A percentile compares a stretch with the other conserved stretches of the same genome.
Evolutionary conservation across 805 yeast genomes (phyloP).

Genomic region (Candida nonsorbophila): DNA sequence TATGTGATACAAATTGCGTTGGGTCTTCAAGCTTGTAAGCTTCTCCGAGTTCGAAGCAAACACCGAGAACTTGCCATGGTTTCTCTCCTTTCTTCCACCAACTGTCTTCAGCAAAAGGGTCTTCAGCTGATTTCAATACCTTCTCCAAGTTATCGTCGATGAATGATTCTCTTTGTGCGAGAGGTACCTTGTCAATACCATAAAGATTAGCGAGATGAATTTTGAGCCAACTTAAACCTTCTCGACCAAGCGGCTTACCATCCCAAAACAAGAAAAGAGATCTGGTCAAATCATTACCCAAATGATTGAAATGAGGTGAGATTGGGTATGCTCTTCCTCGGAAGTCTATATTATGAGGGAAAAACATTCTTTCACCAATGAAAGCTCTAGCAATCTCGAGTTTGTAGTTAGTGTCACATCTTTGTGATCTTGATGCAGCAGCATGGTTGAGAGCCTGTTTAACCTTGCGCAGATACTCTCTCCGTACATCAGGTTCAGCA

Average conservation of each 20-base stretch:
- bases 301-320: constrained; percentile 74
- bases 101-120: constrained; percentile 52
- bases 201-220: constrained; percentile 68
- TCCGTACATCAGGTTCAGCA: constrained; percentile 67
- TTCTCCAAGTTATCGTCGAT: constrained; percentile 53
- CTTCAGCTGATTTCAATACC: constrained; percentile 51
- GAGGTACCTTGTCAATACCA: constrained; percentile 71
- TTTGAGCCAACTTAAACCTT: constrained; percentile 69
- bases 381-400: constrained; percentile 91
- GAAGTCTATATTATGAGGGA: constrained; percentile 78
- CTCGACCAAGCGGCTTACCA: constrained; percentile 60
- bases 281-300: constrained; percentile 75
- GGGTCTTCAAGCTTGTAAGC: constrained; percentile 64
- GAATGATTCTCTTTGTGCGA: constrained; percentile 56
- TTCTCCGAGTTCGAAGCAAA: constrained; percentile 60
- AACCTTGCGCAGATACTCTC: constrained; percentile 62
- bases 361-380: constrained; percentile 69
- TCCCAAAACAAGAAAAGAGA: constrained; percentile 72
- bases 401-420: constrained; percentile 93
- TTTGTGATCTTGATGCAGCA: constrained; percentile 68
- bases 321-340: constrained; percentile 83
- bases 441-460: constrained; percentile 55
- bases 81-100: constrained; percentile 77
- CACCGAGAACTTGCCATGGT: constrained; percentile 78
- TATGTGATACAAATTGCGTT: constrained; percentile 57